Evolutionary conservation across 2,329 filamentous ascomycete species (phyloP).

Genomic region (Aspergillus ochraceus): DNA sequence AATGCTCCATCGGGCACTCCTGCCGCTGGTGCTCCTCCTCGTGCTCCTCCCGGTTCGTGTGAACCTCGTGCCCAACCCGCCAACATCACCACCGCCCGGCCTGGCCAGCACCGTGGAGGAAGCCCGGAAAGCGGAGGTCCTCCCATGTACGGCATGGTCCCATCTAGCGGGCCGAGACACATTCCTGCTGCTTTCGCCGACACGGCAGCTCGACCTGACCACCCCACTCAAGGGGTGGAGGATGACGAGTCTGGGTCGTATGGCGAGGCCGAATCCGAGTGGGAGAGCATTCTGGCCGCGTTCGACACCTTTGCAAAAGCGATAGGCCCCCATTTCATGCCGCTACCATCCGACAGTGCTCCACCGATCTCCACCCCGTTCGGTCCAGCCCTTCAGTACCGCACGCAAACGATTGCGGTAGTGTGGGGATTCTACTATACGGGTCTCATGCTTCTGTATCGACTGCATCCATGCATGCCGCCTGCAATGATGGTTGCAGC

Average conservation of each 20-base stretch:
- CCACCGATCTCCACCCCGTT: conserved; percentile 70
- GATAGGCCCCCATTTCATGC: conserved; percentile 74
- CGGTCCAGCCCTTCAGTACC: conserved; percentile 76
- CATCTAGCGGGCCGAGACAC: conserved; percentile 38
- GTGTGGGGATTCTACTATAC: conserved; percentile 88
- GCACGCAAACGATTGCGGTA: conserved; percentile 81
- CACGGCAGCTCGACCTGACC: conserved; percentile 35
- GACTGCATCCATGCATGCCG: conserved; percentile 86
- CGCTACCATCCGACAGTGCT: conserved; percentile 68
- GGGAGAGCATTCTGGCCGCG: conserved; percentile 56
- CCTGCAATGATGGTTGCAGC: conserved; percentile 86
- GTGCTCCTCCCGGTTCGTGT: conserved; percentile 12
- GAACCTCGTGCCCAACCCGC: conserved; percentile 5
- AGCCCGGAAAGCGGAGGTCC: conserved; percentile 23
- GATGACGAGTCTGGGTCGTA: conserved; percentile 64
- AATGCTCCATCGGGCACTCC: background rate
- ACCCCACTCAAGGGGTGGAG: conserved; percentile 44
- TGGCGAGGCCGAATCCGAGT: conserved; percentile 71
- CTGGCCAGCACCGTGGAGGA: conserved; percentile 11
- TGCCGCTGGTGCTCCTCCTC: conserved; percentile 1
- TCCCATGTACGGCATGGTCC: conserved; percentile 53
- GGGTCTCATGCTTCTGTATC: conserved; percentile 76
- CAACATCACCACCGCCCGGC: conserved; percentile 10
- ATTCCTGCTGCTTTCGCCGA: conserved; percentile 56
- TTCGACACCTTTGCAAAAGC: conserved; percentile 51